Percentiles rank a stretch among this genome's conserved stretches.
Evolutionary conservation across 768 basidiomycete genomes (phyloP).

Genomic region (Lentinula aciculospora): DNA sequence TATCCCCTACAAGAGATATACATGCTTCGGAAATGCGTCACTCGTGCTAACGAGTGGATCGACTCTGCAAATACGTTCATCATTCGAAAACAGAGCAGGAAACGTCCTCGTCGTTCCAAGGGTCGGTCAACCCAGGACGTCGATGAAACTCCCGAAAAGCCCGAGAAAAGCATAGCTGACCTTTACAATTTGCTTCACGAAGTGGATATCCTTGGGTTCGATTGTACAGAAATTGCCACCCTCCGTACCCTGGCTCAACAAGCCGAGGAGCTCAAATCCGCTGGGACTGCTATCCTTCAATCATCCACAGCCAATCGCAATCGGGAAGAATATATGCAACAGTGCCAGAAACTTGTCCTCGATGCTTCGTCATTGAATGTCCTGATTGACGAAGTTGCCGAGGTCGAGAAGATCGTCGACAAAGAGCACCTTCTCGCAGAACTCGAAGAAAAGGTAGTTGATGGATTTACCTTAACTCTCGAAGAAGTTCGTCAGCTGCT

Average conservation of each 20-base stretch:
- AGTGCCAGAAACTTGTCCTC: constrained; percentile 66
- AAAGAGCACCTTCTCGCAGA: constrained; percentile 74
- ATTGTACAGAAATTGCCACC: constrained; percentile 65
- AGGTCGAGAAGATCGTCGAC: constrained; percentile 77
- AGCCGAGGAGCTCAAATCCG: constrained; percentile 58
- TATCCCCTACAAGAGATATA: constrained; percentile 67
- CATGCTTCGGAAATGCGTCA: constrained; percentile 73
- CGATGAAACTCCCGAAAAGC: constrained; percentile 60
- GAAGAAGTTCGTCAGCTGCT: constrained; percentile 75
- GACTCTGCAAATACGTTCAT: constrained; percentile 76
- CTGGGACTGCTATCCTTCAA: constrained; percentile 48
- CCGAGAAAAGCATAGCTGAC: constrained; percentile 67
- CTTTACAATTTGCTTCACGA: constrained; percentile 65
- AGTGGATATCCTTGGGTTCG: constrained; percentile 78
- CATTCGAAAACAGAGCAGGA: constrained; percentile 74
- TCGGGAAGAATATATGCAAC: constrained; percentile 52
- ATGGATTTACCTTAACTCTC: constrained; percentile 54
- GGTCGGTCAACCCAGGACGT: constrained; percentile 44
- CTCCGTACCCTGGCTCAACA: constrained; percentile 51
- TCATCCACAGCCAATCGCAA: constrained; percentile 35
- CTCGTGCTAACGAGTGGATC: constrained; percentile 82
- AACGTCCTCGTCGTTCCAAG: constrained; percentile 63
- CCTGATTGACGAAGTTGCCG: constrained; percentile 71
- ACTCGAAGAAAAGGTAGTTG: constrained; percentile 68
- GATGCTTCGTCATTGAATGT: constrained; percentile 77